Percentiles rank a stretch among this genome's conserved stretches.
These are phyloP conservation scores for Misopates orontium DNA, from an alignment of 257 asterid species.

Conservation along the genomic window DNA sequence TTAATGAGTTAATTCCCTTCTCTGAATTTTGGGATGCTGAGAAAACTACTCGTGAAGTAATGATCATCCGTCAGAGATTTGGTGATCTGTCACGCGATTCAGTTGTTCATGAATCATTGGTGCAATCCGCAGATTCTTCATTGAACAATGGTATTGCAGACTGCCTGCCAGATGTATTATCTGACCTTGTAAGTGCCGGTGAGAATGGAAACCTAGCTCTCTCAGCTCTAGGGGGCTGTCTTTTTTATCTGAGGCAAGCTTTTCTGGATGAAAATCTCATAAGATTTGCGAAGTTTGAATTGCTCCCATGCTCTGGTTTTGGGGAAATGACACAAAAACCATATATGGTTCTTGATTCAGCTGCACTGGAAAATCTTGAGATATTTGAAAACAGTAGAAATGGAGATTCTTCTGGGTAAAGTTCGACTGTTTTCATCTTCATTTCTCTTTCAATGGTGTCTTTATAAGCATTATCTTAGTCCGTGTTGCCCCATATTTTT, in stretches of 20 bases:
- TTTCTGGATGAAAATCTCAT: constrained; percentile 82
- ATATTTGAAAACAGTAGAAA: constrained; percentile 88
- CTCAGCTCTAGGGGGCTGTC: constrained; percentile 91
- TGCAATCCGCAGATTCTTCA: constrained; percentile 34
- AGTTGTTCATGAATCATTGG: constrained; percentile 33
- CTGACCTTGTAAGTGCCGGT: constrained; percentile 63
- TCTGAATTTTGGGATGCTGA: constrained; percentile 96
- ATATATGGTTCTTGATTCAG: constrained; percentile 90
- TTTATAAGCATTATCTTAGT: constrained; percentile 17
- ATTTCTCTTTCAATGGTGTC: constrained; percentile 19
- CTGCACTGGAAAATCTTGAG: constrained; percentile 96
- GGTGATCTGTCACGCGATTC: constrained; percentile 38
- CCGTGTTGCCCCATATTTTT: constrained; percentile 9
- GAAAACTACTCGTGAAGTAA: constrained; percentile 70
- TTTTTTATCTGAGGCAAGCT: constrained; percentile 88
- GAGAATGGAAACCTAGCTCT: constrained; percentile 85
- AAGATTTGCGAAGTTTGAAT: constrained; percentile 83
- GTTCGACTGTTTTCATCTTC: constrained; percentile 5
- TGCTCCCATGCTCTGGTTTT: constrained; percentile 78
- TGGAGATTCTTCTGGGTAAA: constrained; percentile 90
- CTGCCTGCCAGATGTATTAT: constrained; percentile 63
- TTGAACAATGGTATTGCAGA: constrained; percentile 36
- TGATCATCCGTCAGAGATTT: constrained; percentile 45
- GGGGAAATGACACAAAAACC: constrained; percentile 62
- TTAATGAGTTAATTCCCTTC: constrained; percentile 80